A percentile compares a stretch with the other conserved stretches of the same genome.
Conservation (phyloP, 768 basidiomycete species). For the Suillus americanus region DNA sequence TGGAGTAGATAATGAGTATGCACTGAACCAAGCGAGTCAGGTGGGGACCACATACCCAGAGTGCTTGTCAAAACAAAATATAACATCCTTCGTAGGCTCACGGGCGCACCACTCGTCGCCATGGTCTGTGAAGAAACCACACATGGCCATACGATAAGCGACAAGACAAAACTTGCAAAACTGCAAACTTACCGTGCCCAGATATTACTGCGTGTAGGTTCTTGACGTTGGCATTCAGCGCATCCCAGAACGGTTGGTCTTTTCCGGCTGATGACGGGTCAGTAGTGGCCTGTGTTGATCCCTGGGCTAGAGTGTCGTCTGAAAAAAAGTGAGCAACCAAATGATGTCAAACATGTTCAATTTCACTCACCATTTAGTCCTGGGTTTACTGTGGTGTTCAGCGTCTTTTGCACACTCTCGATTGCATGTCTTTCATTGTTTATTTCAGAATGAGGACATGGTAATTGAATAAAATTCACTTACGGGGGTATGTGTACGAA, state of each 20-base stretch:
- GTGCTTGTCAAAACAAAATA: conserved; percentile 78
- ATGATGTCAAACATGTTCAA: not conserved
- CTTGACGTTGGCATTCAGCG: conserved; percentile 56
- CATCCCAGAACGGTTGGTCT: conserved; percentile 63
- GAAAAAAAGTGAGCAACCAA: not conserved
- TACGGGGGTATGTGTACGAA: conserved; percentile 80
- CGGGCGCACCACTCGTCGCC: conserved; percentile 81
- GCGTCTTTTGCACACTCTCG: conserved; percentile 31
- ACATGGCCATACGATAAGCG: not conserved
- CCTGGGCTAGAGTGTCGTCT: conserved; percentile 54
- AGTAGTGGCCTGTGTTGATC: conserved; percentile 61
- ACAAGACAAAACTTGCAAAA: conserved; percentile 8
- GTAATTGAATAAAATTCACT: conserved; percentile 21
- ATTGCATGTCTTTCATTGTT: conserved; percentile 21
- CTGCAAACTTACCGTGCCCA: conserved; percentile 55
- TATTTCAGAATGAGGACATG: not conserved
- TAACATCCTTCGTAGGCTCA: conserved; percentile 56
- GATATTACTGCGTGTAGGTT: conserved; percentile 69
- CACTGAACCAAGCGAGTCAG: not conserved
- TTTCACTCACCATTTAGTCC: conserved; percentile 39
- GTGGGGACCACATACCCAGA: conserved; percentile 50
- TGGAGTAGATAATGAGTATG: not conserved
- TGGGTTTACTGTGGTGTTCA: conserved; percentile 41
- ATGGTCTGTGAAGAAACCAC: conserved; percentile 47
- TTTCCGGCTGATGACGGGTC: conserved; percentile 38